Conservation (phyloP, 2,329 filamentous ascomycete species). For the Coniella vitis region DNA sequence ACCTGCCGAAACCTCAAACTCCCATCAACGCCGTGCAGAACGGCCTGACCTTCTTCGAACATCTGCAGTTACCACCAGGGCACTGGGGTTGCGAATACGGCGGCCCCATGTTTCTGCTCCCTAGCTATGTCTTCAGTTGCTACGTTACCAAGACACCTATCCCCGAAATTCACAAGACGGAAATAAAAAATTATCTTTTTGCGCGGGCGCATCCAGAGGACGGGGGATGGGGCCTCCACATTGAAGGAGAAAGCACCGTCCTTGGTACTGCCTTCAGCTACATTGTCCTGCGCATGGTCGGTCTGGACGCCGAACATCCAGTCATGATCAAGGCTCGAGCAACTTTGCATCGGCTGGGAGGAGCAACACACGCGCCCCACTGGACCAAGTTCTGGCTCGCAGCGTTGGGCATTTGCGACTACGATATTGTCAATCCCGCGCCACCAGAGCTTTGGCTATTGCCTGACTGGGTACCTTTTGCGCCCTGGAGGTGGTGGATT, state of each 20-base stretch:
- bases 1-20: constrained; percentile 61
- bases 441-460: constrained; percentile 91
- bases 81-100: constrained; percentile 98
- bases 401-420: constrained; percentile 72
- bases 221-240: constrained; percentile 96
- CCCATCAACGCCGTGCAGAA: constrained; percentile 76
- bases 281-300: constrained; percentile 69
- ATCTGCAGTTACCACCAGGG: constrained; percentile 79
- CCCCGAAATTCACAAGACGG: constrained; percentile 68
- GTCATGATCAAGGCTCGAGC: constrained; percentile 79
- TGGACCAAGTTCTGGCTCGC: constrained; percentile 98
- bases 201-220: constrained; percentile 78
- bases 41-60: constrained; percentile 79
- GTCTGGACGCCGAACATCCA: constrained; percentile 75
- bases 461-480: constrained; percentile 82
- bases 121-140: constrained; percentile 77
- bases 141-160: constrained; percentile 87
- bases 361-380: constrained; percentile 76
- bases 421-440: constrained; percentile 91
- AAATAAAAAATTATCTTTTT: constrained; percentile 89
- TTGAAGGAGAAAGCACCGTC: constrained; percentile 85
- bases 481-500: constrained; percentile 96
- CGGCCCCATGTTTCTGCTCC: constrained; percentile 91
- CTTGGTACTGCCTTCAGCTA: constrained; percentile 93
- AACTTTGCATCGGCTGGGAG: constrained; percentile 77